Base-by-base conservation (phyloP, 805 yeast species). In the Kuraishia capsulata region DNA sequence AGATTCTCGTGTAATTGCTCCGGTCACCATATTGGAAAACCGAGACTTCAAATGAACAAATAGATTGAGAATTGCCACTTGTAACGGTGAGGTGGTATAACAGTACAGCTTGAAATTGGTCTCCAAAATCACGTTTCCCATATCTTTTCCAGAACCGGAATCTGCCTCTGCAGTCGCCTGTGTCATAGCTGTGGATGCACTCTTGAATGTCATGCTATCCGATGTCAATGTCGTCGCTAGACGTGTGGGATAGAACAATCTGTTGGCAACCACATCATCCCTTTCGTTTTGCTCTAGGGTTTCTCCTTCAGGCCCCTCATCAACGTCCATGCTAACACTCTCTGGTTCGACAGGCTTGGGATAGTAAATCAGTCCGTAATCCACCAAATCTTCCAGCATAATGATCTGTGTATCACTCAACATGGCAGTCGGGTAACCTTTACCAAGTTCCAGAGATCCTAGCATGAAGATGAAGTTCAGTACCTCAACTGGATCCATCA, bases 401-500 rank as follows among this genome's bases (percentile, higher is more conserved):
- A 78, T 76, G 33, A 77, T 59, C 56, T 92, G 97, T 0, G 97
- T 88, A 17, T 73, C 81, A 41, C 83, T 78, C 33, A 92, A 59
- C 35, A 80, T 76, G 3, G 75, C 62, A 2, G 81, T 71, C 0
- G 87, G 74, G 52, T 92, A 90, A 24, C 87, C 88, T 46, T 81
- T 79, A 2, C 98, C 97, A 20, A 90, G 64, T 53, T 92, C 97
- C 38, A 92, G 65, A 2, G 96, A 84, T 4, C 97, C 97, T 32
- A 92, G 65, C 76, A 90, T 81, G 62, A 92, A 92, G 10, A 92
- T 81, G 57, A 92, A 92, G 57, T 90, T 89, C 34, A 92, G 67
- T 28, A 92, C 95, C 52, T 92, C 98, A 16, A 92, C 97, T 0
- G 96, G 88, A 59, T 92, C 95, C 95, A 89, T 86, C 51, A 84